These are phyloP conservation scores for Petrea volubilis DNA, from an alignment of 257 asterid species.

Conservation along the genomic window DNA sequence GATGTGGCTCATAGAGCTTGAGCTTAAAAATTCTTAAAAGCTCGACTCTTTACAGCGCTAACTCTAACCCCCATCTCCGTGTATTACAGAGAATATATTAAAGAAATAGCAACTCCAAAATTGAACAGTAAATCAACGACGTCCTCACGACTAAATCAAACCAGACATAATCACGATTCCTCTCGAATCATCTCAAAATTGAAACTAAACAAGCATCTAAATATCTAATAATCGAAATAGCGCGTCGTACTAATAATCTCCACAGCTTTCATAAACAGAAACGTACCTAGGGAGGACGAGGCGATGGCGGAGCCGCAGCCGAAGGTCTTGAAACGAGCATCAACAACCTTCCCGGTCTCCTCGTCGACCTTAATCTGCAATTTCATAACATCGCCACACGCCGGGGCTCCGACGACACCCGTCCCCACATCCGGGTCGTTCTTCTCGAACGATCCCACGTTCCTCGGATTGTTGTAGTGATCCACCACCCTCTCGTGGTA, in stretches of 20 bases:
- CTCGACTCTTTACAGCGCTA: no score
- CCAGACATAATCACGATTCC: neutral
- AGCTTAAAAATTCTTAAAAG: no score
- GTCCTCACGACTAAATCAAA: neutral
- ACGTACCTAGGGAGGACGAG: constrained; percentile 85
- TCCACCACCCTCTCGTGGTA: constrained; percentile 98
- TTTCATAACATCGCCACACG: constrained; percentile 98
- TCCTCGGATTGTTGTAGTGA: constrained; percentile 90
- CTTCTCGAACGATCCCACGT: constrained; percentile 93
- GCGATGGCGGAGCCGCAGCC: constrained; percentile 97
- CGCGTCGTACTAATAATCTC: no score
- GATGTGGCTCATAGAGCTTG: no score
- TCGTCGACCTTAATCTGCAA: constrained; percentile 86
- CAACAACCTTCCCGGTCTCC: constrained; percentile 67
- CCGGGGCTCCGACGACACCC: constrained; percentile 96
- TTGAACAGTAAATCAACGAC: no score
- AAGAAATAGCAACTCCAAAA: no score
- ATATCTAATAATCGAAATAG: neutral
- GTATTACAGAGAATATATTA: no score
- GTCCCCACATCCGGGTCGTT: constrained; percentile 78
- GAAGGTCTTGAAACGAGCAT: constrained; percentile 91
- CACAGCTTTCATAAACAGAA: no score
- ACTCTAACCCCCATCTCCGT: no score
- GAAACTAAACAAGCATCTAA: neutral
- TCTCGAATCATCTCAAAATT: no score